These are phyloP conservation scores for Apiospora koreana DNA, from an alignment of 2,329 filamentous ascomycete genomes.

Conservation along the genomic window DNA sequence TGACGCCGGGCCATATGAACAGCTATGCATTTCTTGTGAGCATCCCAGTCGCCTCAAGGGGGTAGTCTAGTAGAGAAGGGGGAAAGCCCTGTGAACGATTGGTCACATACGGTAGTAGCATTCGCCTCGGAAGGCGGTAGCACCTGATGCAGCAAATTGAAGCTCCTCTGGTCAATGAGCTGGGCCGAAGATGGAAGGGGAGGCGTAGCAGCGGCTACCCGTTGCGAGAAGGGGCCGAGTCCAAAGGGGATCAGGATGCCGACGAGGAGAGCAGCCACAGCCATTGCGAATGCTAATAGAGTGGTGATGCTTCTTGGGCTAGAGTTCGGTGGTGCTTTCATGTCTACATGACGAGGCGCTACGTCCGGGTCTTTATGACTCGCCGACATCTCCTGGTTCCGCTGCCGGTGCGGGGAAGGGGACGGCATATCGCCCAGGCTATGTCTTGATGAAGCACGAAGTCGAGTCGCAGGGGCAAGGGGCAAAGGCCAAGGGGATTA, in stretches of 20 bases:
- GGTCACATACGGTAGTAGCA: constrained; percentile 34
- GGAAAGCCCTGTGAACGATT: background rate
- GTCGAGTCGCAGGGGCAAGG: background rate
- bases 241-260: constrained; percentile 12
- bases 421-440: background rate
- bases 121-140: constrained; percentile 38
- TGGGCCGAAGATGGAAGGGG: constrained; percentile 38
- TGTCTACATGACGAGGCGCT: background rate
- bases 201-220: background rate
- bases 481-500: too few species aligned
- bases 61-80: background rate
- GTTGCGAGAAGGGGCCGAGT: constrained; percentile 7
- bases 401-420: constrained; percentile 4
- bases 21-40: constrained; percentile 23
- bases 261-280: constrained; percentile 14
- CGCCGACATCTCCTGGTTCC: background rate
- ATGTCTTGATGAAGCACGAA: background rate
- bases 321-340: background rate
- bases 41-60: constrained; percentile 13
- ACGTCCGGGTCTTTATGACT: background rate
- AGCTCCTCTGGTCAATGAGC: constrained; percentile 44
- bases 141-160: constrained; percentile 43
- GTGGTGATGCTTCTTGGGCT: background rate
- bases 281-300: constrained; percentile 14
- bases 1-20: constrained; percentile 47